phyloP scores from a whole-genome alignment of 805 yeast genomes.

The Candida arabinofermentans region DNA sequence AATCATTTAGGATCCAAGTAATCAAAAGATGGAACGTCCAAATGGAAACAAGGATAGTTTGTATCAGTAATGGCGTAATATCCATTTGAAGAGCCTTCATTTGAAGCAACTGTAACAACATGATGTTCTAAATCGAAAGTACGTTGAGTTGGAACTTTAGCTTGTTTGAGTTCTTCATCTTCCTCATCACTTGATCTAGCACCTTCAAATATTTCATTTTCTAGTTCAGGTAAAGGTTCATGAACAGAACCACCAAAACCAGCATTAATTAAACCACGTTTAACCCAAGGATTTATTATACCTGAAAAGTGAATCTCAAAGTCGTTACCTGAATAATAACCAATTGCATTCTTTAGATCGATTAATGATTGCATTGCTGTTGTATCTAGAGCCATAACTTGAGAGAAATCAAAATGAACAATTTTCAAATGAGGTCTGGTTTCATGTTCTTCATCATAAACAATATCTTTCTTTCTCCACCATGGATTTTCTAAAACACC shows the following conservation, averaged over 20 bases:
- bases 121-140: constrained; percentile 16
- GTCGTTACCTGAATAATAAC: constrained; percentile 71
- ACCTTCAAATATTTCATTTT: constrained; percentile 4
- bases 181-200: constrained; percentile 22
- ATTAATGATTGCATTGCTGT: constrained; percentile 76
- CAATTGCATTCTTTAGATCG: constrained; percentile 70
- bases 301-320: constrained; percentile 91
- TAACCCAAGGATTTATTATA: constrained; percentile 80
- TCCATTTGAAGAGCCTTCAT: constrained; percentile 8
- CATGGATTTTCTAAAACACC: constrained; percentile 50
- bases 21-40: constrained; percentile 59
- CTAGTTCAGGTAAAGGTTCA: constrained; percentile 9
- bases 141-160: constrained; percentile 4
- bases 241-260: constrained; percentile 58
- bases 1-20: not conserved
- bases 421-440: constrained; percentile 65
- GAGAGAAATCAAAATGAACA: constrained; percentile 76
- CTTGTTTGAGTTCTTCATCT: constrained; percentile 28
- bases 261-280: constrained; percentile 66
- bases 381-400: constrained; percentile 71
- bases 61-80: constrained; percentile 53
- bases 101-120: constrained; percentile 19
- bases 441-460: constrained; percentile 35
- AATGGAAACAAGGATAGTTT: constrained; percentile 70
- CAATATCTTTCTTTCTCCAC: constrained; percentile 15